Base-by-base conservation (phyloP, 2,329 filamentous ascomycete species). In the Macrophomina pseudophaseolina region DNA sequence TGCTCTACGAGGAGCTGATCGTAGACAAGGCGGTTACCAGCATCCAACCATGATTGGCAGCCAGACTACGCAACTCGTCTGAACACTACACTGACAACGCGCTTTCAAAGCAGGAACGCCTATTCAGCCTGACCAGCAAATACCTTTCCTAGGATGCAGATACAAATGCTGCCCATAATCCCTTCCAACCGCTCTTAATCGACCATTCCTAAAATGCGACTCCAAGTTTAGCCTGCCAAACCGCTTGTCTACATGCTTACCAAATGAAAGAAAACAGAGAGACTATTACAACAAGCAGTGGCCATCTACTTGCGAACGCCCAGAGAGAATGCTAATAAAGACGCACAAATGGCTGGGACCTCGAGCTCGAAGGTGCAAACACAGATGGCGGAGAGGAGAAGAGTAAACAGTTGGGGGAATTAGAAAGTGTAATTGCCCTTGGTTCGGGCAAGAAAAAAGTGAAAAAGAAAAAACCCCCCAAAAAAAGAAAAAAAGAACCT, bases 241-340 rank as follows among this genome's bases (percentile, higher is more conserved):
- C 58, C 42, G 46, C 58, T 42, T 18, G 7, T 62, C 58, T 62
- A 62, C 49, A 49, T 62, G 42, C 35, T 35, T 62, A 62, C 30
- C 30, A 62, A 18, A 49, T 62, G 33, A 48, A 60, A n/a, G 16
- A 23, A 23, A 44, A 40, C 33, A 16, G 38, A 9, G 40, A 49
- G 32, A 28, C 44, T 38, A 23, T 48, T 49, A 14, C 58, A 11
- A 35, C 58, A 62, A 62, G 58, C 32, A 62, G 58, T 62, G 58
- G 58, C 58, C 58, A 62, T 62, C 58, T 62, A 35, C 58, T 62
- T 16, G 58, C 44, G 44, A 62, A 62, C 42, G 32, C 28, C n/a
- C 12, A 14, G 44, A 49, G 30, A 28, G 44, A 51, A 49, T 23
- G 5, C 28, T 49, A 23, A 62, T 51, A 30, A 49, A 62, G 16